These are phyloP conservation scores for Blastobotrys buckinghamii DNA, from an alignment of 1,139 yeast species.

Conservation along the genomic window DNA sequence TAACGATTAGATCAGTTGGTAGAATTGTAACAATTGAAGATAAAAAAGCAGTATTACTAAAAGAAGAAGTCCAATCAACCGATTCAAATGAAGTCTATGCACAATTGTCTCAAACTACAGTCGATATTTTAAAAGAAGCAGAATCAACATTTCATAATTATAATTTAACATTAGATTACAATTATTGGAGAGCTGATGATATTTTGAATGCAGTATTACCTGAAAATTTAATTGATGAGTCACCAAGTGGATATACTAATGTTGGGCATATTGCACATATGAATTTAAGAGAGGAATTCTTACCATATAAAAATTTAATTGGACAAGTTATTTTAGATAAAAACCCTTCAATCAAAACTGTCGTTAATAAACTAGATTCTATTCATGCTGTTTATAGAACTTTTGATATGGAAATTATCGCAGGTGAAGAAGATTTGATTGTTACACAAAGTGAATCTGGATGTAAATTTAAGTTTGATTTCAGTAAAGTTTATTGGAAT, in stretches of 20 bases:
- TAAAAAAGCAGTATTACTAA: constrained; percentile 58
- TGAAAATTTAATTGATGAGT: constrained; percentile 56
- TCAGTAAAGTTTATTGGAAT: constrained; percentile 95
- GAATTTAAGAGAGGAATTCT: constrained; percentile 76
- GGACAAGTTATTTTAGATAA: constrained; percentile 92
- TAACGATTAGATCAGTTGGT: constrained; percentile 58
- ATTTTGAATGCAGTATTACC: constrained; percentile 75
- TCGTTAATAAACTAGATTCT: constrained; percentile 87
- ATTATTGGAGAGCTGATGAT: constrained; percentile 90
- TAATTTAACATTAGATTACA: constrained; percentile 55
- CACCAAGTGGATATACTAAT: constrained; percentile 87
- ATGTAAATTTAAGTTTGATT: constrained; percentile 81
- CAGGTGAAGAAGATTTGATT: constrained; percentile 63
- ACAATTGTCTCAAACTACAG: constrained; percentile 42
- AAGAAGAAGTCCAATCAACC: constrained; percentile 39
- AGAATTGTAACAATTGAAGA: constrained; percentile 44
- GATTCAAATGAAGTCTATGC: constrained; percentile 37
- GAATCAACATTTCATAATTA: constrained; percentile 48
- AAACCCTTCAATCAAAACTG: constrained; percentile 70
- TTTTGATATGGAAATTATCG: constrained; percentile 87
- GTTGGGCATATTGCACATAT: constrained; percentile 97
- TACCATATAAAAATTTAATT: constrained; percentile 72
- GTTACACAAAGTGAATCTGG: constrained; percentile 90
- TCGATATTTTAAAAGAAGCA: constrained; percentile 43
- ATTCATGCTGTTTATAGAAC: constrained; percentile 88